A percentile compares a stretch with the other conserved stretches of the same genome.
These are phyloP conservation scores for Hypoxylon sp. DNA, from an alignment of 2,329 filamentous ascomycete species.

Conservation along the genomic window DNA sequence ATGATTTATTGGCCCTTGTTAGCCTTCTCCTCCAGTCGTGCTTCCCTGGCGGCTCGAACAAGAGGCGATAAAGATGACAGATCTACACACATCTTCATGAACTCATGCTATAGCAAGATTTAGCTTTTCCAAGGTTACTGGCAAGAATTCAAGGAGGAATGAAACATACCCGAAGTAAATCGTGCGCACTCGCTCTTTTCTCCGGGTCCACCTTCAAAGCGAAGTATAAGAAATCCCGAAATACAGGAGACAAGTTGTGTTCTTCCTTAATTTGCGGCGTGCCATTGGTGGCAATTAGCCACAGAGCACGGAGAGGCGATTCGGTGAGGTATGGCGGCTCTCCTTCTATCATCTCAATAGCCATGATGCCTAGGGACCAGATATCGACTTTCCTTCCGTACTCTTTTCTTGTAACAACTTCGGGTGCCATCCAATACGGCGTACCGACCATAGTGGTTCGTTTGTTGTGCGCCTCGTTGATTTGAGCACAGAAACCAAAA, in stretches of 20 bases:
- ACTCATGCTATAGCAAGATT: constrained; percentile 72
- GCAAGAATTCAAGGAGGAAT: constrained; percentile 29
- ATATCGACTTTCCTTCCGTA: constrained; percentile 99
- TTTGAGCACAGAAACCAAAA: constrained; percentile 98
- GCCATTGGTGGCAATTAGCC: constrained; percentile 96
- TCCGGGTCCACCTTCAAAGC: constrained; percentile 97
- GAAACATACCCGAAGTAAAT: constrained; percentile 84
- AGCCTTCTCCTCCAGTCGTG: constrained; percentile 86
- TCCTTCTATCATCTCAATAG: constrained; percentile 99
- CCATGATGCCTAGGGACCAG: constrained; percentile 99
- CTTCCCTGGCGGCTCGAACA: constrained; percentile 86
- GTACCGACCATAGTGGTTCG: constrained; percentile 99
- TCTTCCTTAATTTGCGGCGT: constrained; percentile 96
- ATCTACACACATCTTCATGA: constrained; percentile 82
- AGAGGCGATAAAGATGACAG: constrained; percentile 84
- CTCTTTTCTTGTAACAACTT: constrained; percentile 96
- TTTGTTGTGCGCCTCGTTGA: constrained; percentile 97
- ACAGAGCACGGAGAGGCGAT: constrained; percentile 90
- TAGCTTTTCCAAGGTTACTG: constrained; percentile 30
- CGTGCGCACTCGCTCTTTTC: constrained; percentile 94
- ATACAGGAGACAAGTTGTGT: constrained; percentile 81
- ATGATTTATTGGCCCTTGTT: constrained; percentile 67
- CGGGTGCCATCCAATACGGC: constrained; percentile 99
- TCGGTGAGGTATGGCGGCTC: constrained; percentile 97
- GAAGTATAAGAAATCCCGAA: constrained; percentile 92